phyloP scores from a whole-genome alignment of 805 yeast genomes.

The Ogataea chonburiensis region DNA sequence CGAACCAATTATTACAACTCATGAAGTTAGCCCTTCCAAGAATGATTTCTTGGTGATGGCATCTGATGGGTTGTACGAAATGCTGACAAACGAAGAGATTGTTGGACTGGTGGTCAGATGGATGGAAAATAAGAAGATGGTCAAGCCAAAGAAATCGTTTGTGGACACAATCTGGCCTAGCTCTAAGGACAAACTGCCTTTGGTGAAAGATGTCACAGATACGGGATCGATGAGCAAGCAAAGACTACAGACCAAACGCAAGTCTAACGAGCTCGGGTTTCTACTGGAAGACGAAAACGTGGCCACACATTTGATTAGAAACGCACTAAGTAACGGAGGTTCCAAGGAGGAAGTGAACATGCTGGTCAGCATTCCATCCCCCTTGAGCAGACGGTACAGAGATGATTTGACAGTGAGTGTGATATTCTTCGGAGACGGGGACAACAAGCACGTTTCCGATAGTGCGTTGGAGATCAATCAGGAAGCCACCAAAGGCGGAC shows the following conservation, averaged over 20 bases:
- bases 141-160: conserved; percentile 48
- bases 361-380: conserved; percentile 87
- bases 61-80: conserved; percentile 90
- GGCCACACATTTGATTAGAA: conserved; percentile 89
- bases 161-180: conserved; percentile 39
- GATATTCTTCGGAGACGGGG: conserved; percentile 73
- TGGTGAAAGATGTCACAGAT: conserved; percentile 60
- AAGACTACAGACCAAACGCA: conserved; percentile 73
- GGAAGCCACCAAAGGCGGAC: conserved; percentile 59
- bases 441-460: conserved; percentile 39
- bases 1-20: conserved; percentile 85
- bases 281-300: conserved; percentile 82
- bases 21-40: conserved; percentile 64
- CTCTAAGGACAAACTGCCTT: conserved; percentile 47
- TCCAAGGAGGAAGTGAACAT: conserved; percentile 84
- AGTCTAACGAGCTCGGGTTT: conserved; percentile 38
- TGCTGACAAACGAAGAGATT: conserved; percentile 88
- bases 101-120: conserved; percentile 90
- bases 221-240: conserved; percentile 53
- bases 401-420: conserved; percentile 97
- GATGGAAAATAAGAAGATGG: conserved; percentile 75
- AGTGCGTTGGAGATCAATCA: conserved; percentile 56
- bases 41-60: conserved; percentile 90
- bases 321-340: conserved; percentile 86
- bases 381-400: conserved; percentile 86